Evolutionary conservation across 495 filamentous ascomycete genomes (phyloP).

Genomic region (Neurospora pannonica): DNA sequence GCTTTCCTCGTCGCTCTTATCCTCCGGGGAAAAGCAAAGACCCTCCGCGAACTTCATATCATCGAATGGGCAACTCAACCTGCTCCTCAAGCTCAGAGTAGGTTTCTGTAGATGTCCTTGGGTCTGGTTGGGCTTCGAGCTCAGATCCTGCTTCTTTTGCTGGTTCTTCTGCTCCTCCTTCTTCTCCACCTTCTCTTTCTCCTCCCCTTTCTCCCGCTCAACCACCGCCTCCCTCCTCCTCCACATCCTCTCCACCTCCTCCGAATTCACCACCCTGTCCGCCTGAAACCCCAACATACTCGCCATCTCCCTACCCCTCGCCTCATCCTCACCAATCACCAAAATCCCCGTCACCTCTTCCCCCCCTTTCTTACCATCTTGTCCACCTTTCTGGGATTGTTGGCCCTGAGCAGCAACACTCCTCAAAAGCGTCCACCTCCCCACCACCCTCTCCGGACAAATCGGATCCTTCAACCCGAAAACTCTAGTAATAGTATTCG

Average conservation of each 20-base stretch:
- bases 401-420: not conserved
- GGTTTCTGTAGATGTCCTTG: not conserved
- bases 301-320: not conserved
- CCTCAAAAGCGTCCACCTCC: not conserved
- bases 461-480: not conserved
- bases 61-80: not conserved
- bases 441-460: not conserved
- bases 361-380: not conserved
- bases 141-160: not conserved
- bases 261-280: not conserved
- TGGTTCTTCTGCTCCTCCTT: not conserved
- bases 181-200: not conserved
- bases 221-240: not conserved
- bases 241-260: not conserved
- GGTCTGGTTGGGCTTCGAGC: not conserved
- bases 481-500: not conserved
- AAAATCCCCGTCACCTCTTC: not conserved
- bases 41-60: not conserved
- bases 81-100: not conserved
- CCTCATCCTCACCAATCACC: not conserved
- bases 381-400: not conserved
- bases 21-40: not conserved
- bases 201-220: not conserved
- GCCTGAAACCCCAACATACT: not conserved
- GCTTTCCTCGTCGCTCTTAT: not conserved